Percentiles rank a stretch among this genome's conserved stretches.
Conservation (phyloP, 371 early-diverging fungal species). For the Actinomucor elegans region DNA sequence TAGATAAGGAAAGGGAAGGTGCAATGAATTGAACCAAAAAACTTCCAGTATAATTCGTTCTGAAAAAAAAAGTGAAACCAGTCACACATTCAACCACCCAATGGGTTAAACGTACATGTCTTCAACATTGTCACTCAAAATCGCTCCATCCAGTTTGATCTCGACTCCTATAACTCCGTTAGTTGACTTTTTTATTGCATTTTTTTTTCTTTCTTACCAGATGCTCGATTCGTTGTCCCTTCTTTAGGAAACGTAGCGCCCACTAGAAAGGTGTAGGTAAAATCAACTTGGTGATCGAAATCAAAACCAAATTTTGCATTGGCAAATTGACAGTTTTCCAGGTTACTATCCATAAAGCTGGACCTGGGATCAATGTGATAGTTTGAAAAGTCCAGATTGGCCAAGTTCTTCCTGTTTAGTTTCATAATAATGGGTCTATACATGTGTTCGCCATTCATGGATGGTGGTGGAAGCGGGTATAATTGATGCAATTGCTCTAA, state of each 20-base stretch:
- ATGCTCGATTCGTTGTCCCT: conserved; percentile 22
- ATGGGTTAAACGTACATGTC: neutral
- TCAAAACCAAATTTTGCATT: conserved; percentile 36
- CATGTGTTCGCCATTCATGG: neutral
- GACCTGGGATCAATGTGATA: conserved; percentile 43
- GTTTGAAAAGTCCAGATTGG: conserved; percentile 30
- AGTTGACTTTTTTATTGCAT: no score
- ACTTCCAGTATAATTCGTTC: neutral
- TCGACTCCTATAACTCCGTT: conserved; percentile 7
- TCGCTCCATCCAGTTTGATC: conserved; percentile 9
- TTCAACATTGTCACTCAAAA: neutral
- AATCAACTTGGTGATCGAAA: conserved; percentile 31
- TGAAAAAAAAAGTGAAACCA: conserved; percentile 5
- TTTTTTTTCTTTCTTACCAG: conserved; percentile 23
- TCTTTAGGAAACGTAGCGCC: conserved; percentile 28
- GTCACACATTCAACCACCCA: neutral
- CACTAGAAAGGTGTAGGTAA: conserved; percentile 21
- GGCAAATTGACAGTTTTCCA: conserved; percentile 30
- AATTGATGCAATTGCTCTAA: conserved; percentile 24
- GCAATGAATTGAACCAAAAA: no score
- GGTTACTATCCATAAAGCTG: conserved; percentile 28
- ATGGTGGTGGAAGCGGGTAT: conserved; percentile 21
- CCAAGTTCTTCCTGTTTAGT: conserved; percentile 23
- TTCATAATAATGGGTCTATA: conserved; percentile 17
- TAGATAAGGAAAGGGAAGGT: conserved; percentile 6